These are phyloP conservation scores for Phytophthora aleatoria DNA, from an alignment of 352 stramenopile genomes.

Conservation along the genomic window DNA sequence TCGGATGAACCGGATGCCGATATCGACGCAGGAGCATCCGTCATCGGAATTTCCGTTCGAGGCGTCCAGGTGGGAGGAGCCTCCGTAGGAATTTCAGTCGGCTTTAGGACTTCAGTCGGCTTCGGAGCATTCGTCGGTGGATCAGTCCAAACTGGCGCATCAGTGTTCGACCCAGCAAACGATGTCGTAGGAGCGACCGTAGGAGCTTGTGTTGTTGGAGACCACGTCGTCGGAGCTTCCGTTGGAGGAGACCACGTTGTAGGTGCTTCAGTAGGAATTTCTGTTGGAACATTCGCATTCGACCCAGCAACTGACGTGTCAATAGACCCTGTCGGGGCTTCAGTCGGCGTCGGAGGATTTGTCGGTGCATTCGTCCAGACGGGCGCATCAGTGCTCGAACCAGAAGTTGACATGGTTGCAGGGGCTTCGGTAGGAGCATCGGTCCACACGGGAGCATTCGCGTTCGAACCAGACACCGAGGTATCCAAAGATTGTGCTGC, in stretches of 20 bases:
- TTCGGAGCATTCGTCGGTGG: background rate
- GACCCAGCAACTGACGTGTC: too few relatives aligned
- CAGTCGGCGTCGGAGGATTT: background rate
- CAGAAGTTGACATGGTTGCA: background rate
- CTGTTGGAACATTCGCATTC: too few relatives aligned
- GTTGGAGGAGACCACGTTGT: too few relatives aligned
- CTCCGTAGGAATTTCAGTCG: conserved; percentile 13
- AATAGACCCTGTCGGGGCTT: background rate
- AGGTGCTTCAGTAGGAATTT: background rate
- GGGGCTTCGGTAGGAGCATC: background rate
- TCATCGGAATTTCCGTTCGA: conserved; percentile 5
- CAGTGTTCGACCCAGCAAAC: background rate
- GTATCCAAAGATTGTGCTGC: background rate
- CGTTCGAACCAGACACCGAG: conserved; percentile 8
- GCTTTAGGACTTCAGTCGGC: background rate
- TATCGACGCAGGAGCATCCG: conserved; percentile 11
- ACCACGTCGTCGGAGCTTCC: background rate
- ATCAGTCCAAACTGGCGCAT: background rate
- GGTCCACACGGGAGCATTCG: background rate
- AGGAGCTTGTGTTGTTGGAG: background rate
- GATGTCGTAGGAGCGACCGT: background rate
- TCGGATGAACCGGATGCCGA: conserved; percentile 21
- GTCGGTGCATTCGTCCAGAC: conserved; percentile 9
- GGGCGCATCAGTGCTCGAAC: background rate
- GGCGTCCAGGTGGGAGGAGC: conserved; percentile 9